Percentiles rank a stretch among this genome's conserved stretches.
These are phyloP conservation scores for Lepiota brunneoincarnata DNA, from an alignment of 768 basidiomycete genomes.

Conservation along the genomic window DNA sequence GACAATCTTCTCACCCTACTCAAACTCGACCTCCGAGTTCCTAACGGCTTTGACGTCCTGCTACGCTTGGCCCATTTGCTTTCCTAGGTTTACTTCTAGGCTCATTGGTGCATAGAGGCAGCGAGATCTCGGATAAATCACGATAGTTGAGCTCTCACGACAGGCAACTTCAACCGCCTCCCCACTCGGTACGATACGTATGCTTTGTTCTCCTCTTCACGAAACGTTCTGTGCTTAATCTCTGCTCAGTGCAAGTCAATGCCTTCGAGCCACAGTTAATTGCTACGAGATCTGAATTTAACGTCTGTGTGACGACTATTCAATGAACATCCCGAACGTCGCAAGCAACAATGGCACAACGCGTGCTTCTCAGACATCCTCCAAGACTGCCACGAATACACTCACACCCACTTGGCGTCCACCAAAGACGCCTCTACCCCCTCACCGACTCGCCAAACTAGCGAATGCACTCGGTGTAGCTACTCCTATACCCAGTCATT, in stretches of 20 bases:
- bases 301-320: too few species aligned
- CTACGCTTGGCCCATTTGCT: too few species aligned
- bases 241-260: not conserved
- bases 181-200: too few species aligned
- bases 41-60: too few species aligned
- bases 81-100: too few species aligned
- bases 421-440: conserved; percentile 70
- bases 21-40: too few species aligned
- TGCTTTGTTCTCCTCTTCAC: not conserved
- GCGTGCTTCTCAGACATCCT: conserved; percentile 21
- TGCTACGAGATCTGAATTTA: not conserved
- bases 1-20: conserved; percentile 7
- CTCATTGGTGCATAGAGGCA: too few species aligned
- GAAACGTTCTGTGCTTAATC: not conserved
- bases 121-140: too few species aligned
- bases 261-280: not conserved
- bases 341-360: conserved; percentile 21
- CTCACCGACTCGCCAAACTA: conserved; percentile 75
- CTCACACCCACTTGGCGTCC: conserved; percentile 52
- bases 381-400: conserved; percentile 20
- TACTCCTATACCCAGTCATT: conserved; percentile 59
- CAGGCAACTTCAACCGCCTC: too few species aligned
- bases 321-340: conserved; percentile 23
- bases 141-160: too few species aligned
- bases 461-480: conserved; percentile 85